Base-by-base conservation (phyloP, 2,329 filamentous ascomycete species). In the Neocucurbitaria cava region DNA sequence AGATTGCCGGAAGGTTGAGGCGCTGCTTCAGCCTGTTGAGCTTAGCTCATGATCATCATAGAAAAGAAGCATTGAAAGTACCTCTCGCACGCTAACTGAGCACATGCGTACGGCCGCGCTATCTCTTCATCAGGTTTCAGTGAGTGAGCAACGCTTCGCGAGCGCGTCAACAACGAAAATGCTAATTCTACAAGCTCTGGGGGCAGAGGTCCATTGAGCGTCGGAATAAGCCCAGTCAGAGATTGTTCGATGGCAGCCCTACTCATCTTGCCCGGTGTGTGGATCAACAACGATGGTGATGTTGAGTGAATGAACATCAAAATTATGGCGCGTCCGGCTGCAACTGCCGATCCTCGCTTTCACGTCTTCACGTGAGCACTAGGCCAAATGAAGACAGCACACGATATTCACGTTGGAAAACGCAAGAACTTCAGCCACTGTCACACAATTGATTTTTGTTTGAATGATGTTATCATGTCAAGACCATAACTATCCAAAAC, bases 51-150 rank as follows among this genome's bases (percentile, higher is more conserved):
- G n/a, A 3, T 5, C 40, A 1, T 60, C 2, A 30, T 17, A 17
- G 5, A 18, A 36, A 20, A 15, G n/a, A 30, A 18, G n/a, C 21
- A 18, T 10, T 5, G 3, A 24, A 28, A 8, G 5, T 77, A 91
- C 90, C 91, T 86, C 65, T 94, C 91, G 71, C 93, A 98, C 18
- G 95, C 95, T 56, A 99, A 44, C 54, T 76, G 72, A 9, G 72
- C 71, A 50, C 73, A 76, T 46, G 72, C 71, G 51, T 76, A 76
- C 35, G 72, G 70, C 5, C 73, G 65, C 20, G 67, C 73, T 18
- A 76, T 75, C 55, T 75, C 73, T 43, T 76, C 73, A 26, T 76
- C 73, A 0, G 67, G 56, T 50, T 74, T 76, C 36, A 76, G 56
- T 3, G 69, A 74, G 85, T 76, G 96, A 9, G 72, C 71, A 33